Evolutionary conservation across 2,329 filamentous ascomycete genomes (phyloP).

Genomic region (Microdochium trichocladiopsis): DNA sequence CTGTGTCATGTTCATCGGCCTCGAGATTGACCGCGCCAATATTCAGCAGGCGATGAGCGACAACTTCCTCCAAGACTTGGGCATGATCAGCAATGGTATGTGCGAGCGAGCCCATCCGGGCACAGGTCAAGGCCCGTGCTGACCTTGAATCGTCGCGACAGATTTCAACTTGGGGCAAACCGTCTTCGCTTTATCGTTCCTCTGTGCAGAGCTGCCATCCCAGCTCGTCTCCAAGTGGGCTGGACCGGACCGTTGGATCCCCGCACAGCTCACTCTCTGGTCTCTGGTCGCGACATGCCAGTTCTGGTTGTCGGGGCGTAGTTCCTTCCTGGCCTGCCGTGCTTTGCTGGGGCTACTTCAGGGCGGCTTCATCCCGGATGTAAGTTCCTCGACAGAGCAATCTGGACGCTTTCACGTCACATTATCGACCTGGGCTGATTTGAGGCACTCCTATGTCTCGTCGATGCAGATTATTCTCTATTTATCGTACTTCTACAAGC

Average conservation of each 20-base stretch:
- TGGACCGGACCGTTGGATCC: conserved; percentile 24
- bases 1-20: conserved; percentile 40
- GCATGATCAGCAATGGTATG: conserved; percentile 34
- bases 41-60: conserved; percentile 38
- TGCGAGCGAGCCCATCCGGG: neutral
- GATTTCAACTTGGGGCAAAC: conserved; percentile 12
- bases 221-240: conserved; percentile 16
- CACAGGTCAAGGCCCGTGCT: neutral
- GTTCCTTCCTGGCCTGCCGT: conserved; percentile 20
- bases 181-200: conserved; percentile 7
- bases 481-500: conserved; percentile 24
- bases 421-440: too few species aligned
- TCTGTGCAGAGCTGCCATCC: conserved; percentile 13
- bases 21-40: conserved; percentile 43
- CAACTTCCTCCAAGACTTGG: conserved; percentile 35
- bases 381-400: conserved; percentile 25
- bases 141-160: neutral
- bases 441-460: too few species aligned
- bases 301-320: conserved; percentile 17
- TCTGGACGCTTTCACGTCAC: too few species aligned
- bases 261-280: conserved; percentile 26
- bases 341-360: conserved; percentile 23
- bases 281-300: conserved; percentile 22
- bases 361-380: conserved; percentile 27
- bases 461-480: too few species aligned